Conservation (phyloP, 495 filamentous ascomycete species). For the Hypoxylon lienhwacheense region DNA sequence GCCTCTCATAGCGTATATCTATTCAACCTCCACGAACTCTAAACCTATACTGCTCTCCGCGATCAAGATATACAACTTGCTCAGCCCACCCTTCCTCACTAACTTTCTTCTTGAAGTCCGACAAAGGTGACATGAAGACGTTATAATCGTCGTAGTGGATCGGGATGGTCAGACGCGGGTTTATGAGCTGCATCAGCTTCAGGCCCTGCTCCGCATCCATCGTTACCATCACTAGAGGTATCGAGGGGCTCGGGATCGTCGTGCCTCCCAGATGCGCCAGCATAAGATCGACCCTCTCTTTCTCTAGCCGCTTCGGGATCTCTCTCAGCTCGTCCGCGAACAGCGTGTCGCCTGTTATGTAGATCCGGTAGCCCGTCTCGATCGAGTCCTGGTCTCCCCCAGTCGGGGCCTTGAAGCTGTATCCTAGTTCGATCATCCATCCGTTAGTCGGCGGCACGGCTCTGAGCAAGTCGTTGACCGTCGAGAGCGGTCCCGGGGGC, state of each 20-base stretch:
- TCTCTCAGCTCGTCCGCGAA: conserved; percentile 63
- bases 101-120: conserved; percentile 63
- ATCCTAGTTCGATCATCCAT: conserved; percentile 70
- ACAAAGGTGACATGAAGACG: conserved; percentile 60
- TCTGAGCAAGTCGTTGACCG: conserved; percentile 58
- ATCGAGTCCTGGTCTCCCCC: conserved; percentile 35
- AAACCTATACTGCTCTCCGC: conserved; percentile 62
- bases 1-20: too few relatives aligned
- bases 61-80: conserved; percentile 64
- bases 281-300: conserved; percentile 66
- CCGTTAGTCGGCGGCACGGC: conserved; percentile 74
- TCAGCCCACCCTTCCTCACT: conserved; percentile 52
- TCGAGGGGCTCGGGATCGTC: conserved; percentile 59
- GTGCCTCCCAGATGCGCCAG: conserved; percentile 69
- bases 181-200: conserved; percentile 59
- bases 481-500: conserved; percentile 52
- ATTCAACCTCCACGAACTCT: conserved; percentile 42
- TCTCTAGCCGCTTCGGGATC: conserved; percentile 51
- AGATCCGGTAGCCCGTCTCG: conserved; percentile 63
- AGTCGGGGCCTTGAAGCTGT: conserved; percentile 27
- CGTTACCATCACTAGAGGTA: conserved; percentile 68
- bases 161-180: conserved; percentile 68
- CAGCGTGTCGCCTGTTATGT: conserved; percentile 74
- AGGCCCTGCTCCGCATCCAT: conserved; percentile 71
- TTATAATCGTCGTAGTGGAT: conserved; percentile 72